A percentile compares a stretch with the other conserved stretches of the same genome.
phyloP scores from a whole-genome alignment of 495 filamentous ascomycete species.

The Aspergillus incahuasiensis region DNA sequence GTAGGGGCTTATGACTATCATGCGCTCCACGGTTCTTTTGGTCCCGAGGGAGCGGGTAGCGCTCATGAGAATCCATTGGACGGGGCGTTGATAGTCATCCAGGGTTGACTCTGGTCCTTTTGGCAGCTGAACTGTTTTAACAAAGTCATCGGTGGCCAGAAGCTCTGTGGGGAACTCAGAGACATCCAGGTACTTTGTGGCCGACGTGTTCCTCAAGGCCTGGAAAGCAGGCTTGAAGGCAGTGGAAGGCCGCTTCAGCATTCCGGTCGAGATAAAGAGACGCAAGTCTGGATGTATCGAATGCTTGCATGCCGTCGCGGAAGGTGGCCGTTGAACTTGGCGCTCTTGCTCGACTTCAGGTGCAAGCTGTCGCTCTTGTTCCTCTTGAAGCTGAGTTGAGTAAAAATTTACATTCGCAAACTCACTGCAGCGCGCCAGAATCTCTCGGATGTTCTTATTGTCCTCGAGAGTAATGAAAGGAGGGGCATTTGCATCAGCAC shows the following conservation, averaged over 20 bases:
- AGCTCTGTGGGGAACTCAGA: slow-evolving; percentile 4
- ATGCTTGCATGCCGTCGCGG: slow-evolving; percentile 34
- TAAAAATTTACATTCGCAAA: slow-evolving; percentile 34
- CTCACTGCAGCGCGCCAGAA: slow-evolving; percentile 36
- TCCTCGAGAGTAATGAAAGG: background rate
- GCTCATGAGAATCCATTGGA: slow-evolving; percentile 20
- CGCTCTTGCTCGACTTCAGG: slow-evolving; percentile 59
- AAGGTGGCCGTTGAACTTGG: slow-evolving; percentile 46
- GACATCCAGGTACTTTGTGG: slow-evolving; percentile 5
- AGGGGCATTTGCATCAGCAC: background rate
- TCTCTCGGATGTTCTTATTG: slow-evolving; percentile 14
- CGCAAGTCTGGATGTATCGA: slow-evolving; percentile 42
- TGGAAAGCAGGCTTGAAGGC: slow-evolving; percentile 6
- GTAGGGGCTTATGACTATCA: slow-evolving; percentile 58
- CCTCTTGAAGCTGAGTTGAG: slow-evolving; percentile 52
- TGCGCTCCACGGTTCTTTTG: slow-evolving; percentile 13
- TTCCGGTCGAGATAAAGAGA: slow-evolving; percentile 29
- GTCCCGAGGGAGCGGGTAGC: slow-evolving; percentile 3
- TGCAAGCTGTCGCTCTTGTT: slow-evolving; percentile 65
- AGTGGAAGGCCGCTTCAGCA: background rate
- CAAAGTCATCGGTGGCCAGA: slow-evolving; percentile 9
- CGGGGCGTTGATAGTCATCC: slow-evolving; percentile 5
- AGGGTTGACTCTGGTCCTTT: background rate
- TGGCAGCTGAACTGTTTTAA: background rate
- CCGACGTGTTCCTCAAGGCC: slow-evolving; percentile 5